Conservation (phyloP, 225 moss, liverwort and hornwort genomes). For the Anthoceros angustus region DNA sequence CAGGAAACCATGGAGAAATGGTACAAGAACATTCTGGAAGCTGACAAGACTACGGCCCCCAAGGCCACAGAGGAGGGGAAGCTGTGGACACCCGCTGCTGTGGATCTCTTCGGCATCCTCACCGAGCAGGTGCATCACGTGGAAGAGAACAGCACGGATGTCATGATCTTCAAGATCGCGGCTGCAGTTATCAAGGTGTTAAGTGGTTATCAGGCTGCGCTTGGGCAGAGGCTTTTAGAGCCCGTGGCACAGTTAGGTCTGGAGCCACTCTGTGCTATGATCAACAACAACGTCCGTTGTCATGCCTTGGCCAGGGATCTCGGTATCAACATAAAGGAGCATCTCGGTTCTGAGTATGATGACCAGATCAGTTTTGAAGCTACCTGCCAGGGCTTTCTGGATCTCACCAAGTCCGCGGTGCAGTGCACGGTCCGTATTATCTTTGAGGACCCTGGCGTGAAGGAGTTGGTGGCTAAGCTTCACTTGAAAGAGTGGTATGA, state of each 20-base stretch:
- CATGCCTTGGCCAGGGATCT: constrained; percentile 87
- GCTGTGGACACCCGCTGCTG: constrained; percentile 89
- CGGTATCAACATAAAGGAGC: constrained; percentile 88
- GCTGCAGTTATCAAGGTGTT: constrained; percentile 91
- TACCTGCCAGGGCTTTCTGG: constrained; percentile 91
- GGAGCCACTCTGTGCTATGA: constrained; percentile 91
- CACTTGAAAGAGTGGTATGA: constrained; percentile 99
- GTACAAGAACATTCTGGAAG: constrained; percentile 95
- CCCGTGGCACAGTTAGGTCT: constrained; percentile 87
- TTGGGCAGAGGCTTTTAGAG: constrained; percentile 83
- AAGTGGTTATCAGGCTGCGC: constrained; percentile 88
- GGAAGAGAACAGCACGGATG: constrained; percentile 91
- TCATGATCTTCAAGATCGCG: constrained; percentile 89
- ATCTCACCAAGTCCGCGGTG: constrained; percentile 91
- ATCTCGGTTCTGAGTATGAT: constrained; percentile 82
- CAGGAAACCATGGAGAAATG: constrained; percentile 96
- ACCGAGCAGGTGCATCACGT: constrained; percentile 96
- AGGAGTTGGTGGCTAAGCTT: constrained; percentile 84
- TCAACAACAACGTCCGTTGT: constrained; percentile 90
- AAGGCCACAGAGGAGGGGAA: constrained; percentile 95
- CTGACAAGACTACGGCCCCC: constrained; percentile 64
- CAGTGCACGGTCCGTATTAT: constrained; percentile 85
- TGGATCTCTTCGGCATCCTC: constrained; percentile 85
- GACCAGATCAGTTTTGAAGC: constrained; percentile 99
- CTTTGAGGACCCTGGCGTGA: constrained; percentile 98